Evolutionary conservation across 495 filamentous ascomycete genomes (phyloP), one percentile per base, ranked within the genome.

Genomic region (Echria macrotheca): DNA sequence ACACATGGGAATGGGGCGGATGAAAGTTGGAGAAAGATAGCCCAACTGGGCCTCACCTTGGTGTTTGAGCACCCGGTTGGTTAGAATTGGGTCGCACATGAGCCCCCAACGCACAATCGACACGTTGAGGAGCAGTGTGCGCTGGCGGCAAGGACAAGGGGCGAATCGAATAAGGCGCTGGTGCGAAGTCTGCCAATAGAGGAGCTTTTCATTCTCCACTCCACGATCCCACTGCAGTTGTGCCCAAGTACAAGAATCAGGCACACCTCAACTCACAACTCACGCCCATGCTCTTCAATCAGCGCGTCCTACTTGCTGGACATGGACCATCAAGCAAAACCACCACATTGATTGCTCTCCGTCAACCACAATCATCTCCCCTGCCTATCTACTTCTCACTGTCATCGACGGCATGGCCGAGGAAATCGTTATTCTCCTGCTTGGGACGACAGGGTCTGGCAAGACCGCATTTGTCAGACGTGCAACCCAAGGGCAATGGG

Each of bases 391-490:
- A 31, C 28, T 6, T 31, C 28, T n/a, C n/a, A n/a, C n/a, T n/a
- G n/a, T n/a, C n/a, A n/a, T n/a, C n/a, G n/a, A n/a, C n/a, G n/a
- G n/a, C 19, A 41, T 41, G 38, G 15, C 38, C 7, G 15, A 7
- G 19, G 38, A 41, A 19, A 41, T 41, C 14, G 38, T 41, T 19
- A 19, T 41, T 41, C 38, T 41, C 38, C 38, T 41, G 4, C 38
- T 41, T 41, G 38, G 38, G 15, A 6, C 38, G 14, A 41, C 38
- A 21, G 7, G 6, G 38, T 41, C 38, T 14, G 38, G 38, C 38
- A 41, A 41, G 38, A 41, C 38, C 14, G 7, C 38, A 3, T 41
- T 41, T 23, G 38, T 15, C 19, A 41, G 38, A 6, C 23, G 38
- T 41, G 38, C 19, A 23, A 23, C 15, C 14, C 4, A 14, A 4